Conservation (phyloP, 2,329 filamentous ascomycete genomes). For the Epichloe coenophiala region DNA sequence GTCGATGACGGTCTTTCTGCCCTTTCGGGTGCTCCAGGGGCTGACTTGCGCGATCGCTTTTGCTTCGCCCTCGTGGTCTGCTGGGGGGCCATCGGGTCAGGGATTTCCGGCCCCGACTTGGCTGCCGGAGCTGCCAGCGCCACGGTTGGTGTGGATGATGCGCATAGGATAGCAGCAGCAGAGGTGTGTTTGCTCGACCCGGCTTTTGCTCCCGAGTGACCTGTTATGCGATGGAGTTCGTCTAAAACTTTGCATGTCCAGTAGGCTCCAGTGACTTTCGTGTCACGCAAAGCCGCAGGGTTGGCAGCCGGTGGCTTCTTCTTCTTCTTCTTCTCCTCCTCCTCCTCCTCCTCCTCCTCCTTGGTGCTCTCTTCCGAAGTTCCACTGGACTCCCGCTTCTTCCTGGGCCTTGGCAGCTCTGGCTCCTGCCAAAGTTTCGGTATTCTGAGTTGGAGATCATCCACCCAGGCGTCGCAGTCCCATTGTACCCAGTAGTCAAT, state of each 20-base stretch:
- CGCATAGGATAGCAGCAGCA: conserved; percentile 8
- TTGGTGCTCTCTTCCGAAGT: conserved; percentile 12
- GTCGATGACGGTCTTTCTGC: conserved; percentile 18
- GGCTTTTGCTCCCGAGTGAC: conserved; percentile 1
- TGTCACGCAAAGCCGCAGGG: conserved; percentile 31
- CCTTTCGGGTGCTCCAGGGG: conserved; percentile 21
- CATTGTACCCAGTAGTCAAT: conserved; percentile 64
- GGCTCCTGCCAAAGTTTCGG: conserved; percentile 46
- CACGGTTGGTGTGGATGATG: conserved; percentile 8
- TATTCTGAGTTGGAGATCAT: conserved; percentile 44
- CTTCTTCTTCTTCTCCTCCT: conserved; percentile 19
- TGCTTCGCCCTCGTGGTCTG: conserved; percentile 13
- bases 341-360: conserved; percentile 18
- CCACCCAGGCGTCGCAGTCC: conserved; percentile 64
- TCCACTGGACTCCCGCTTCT: conserved; percentile 19
- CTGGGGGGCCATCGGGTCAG: background rate
- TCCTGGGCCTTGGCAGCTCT: conserved; percentile 28
- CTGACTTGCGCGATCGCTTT: conserved; percentile 26
- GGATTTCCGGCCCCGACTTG: too few species aligned
- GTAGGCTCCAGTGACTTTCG: conserved; percentile 31
- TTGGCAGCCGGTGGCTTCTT: conserved; percentile 18
- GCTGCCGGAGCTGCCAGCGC: background rate
- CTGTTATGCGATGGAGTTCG: conserved; percentile 24
- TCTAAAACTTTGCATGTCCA: conserved; percentile 28
- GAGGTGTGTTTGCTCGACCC: background rate